Percentiles rank a stretch among this genome's conserved stretches.
phyloP scores from a whole-genome alignment of 148 eudicot genomes.

The Vaccinium corymbosum region DNA sequence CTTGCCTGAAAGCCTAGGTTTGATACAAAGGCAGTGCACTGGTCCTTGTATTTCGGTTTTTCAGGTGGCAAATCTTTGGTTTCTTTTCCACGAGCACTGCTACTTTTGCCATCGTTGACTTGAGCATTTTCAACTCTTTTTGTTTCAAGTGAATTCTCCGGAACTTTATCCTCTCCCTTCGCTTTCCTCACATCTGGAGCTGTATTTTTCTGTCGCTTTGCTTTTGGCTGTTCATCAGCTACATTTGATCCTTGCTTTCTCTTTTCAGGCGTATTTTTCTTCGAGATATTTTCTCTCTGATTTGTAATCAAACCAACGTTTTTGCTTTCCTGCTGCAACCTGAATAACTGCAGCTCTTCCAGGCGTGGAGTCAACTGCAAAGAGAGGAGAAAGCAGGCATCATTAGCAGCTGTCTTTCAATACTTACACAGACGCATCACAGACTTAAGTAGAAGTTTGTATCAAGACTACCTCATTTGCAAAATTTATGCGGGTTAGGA shows the following conservation, averaged over 20 bases:
- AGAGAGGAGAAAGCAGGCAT: neutral
- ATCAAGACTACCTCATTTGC: neutral
- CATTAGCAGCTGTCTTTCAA: neutral
- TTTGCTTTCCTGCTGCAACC: slow-evolving; percentile 77
- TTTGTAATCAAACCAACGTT: slow-evolving; percentile 34
- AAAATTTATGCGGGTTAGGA: neutral
- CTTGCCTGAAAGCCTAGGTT: slow-evolving; percentile 64
- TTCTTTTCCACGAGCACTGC: slow-evolving; percentile 28
- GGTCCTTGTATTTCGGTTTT: slow-evolving; percentile 58
- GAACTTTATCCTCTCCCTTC: slow-evolving; percentile 25
- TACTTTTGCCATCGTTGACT: slow-evolving; percentile 27
- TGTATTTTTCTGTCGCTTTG: slow-evolving; percentile 59
- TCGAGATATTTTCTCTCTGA: slow-evolving; percentile 39
- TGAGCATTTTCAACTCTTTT: slow-evolving; percentile 29
- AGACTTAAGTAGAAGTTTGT: neutral
- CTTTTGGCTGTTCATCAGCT: slow-evolving; percentile 58
- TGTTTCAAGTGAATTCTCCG: slow-evolving; percentile 27
- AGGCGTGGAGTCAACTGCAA: slow-evolving; percentile 82
- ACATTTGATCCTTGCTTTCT: slow-evolving; percentile 48
- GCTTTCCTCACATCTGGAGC: slow-evolving; percentile 25
- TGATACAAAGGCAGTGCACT: slow-evolving; percentile 88
- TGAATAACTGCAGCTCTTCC: slow-evolving; percentile 71
- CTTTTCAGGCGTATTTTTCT: slow-evolving; percentile 61
- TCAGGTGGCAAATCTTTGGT: slow-evolving; percentile 29
- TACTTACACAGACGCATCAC: neutral